Base-by-base conservation (phyloP, 225 moss, liverwort and hornwort species). In the Polytrichum commune region DNA sequence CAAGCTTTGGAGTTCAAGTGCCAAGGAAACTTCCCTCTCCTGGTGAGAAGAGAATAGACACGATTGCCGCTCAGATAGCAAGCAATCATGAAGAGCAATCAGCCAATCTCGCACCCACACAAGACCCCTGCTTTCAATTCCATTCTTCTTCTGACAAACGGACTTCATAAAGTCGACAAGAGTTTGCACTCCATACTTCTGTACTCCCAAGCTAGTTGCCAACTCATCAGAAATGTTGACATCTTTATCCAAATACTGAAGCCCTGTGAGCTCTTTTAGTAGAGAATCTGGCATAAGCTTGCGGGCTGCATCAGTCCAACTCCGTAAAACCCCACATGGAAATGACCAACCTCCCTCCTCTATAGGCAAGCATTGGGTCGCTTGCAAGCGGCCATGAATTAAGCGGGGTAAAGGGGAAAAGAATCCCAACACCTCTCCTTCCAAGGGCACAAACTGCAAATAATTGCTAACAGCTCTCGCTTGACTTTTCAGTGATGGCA, bases 371-470 rank as follows among this genome's bases (percentile, higher is more conserved):
- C 90, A 97, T 35, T 81, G 67, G 75, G 79, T 86, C 56, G 84
- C 79, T 68, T 91, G 88, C 63, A 97, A 78, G 68, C 89, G 81
- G 46, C 85, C 73, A 60, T 91, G 80, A 20, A 97, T 97, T 72
- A 94, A 85, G 78, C 86, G 86, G 6, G 97, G 97, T 54, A 97
- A 74, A 56, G 91, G 76, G 72, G 92, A 86, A 76, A 97, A 97
- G 66, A 97, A 97, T 27, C 94, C 97, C 74, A 97, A 75, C 46
- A 97, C 97, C 69, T 97, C 97, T 60, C 97, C 97, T 77, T 97
- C 97, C 63, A 94, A 72, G 61, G 97, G 97, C 54, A 97, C 94
- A 74, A 91, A 93, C 68, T 86, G 88, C 88, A 97, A 72, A 73
- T 88, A 97, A 74, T 75, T 90, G 73, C 89, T 92, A 38, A 92